Percentiles rank a stretch among this genome's conserved stretches.
phyloP scores from a whole-genome alignment of 2,329 filamentous ascomycete species.

The Penicillium frequentans region DNA sequence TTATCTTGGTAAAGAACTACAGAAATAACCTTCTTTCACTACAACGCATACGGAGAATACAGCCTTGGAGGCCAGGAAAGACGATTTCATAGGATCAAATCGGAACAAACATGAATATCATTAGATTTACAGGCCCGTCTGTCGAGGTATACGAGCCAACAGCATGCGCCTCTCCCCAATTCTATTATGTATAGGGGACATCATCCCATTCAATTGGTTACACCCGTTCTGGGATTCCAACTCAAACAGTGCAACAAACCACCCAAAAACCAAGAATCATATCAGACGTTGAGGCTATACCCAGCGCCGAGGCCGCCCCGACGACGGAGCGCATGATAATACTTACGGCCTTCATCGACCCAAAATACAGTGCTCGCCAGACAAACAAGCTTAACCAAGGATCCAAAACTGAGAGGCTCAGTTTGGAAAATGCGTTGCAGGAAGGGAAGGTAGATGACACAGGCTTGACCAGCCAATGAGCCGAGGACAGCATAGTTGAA shows the following conservation, averaged over 20 bases:
- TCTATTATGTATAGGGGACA: conserved; percentile 22
- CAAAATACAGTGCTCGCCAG: conserved; percentile 91
- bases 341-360: conserved; percentile 90
- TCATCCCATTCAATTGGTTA: conserved; percentile 16
- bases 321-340: conserved; percentile 39
- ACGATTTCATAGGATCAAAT: neutral
- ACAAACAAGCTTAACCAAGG: conserved; percentile 70
- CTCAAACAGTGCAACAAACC: neutral
- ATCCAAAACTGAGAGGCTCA: conserved; percentile 72
- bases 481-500: conserved; percentile 95
- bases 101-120: neutral
- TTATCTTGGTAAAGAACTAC: too few species aligned
- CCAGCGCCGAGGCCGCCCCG: conserved; percentile 35
- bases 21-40: neutral
- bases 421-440: conserved; percentile 96
- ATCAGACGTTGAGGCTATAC: conserved; percentile 45
- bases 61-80: neutral
- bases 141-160: neutral
- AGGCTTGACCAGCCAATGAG: conserved; percentile 78
- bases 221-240: neutral
- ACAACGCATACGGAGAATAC: neutral
- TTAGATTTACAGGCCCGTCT: neutral
- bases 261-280: neutral
- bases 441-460: conserved; percentile 93
- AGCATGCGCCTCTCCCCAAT: neutral